Percentiles rank a stretch among this genome's conserved stretches.
phyloP scores from a whole-genome alignment of 441 rosid genomes.

The Mallotus japonicus region DNA sequence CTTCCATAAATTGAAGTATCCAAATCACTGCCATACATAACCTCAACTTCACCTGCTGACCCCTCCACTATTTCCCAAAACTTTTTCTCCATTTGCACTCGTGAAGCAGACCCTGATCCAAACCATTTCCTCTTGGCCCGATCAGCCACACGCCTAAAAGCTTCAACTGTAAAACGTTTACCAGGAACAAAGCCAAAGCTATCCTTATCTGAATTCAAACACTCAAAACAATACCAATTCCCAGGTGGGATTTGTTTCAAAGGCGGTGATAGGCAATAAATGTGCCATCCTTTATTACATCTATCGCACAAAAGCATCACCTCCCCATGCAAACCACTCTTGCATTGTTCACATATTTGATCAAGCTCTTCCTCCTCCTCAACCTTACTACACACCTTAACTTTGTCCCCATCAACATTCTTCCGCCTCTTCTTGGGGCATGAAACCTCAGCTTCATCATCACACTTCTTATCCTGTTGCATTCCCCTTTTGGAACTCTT shows the following conservation, averaged over 20 bases:
- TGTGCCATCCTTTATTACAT: constrained; percentile 97
- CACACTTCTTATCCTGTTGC: constrained; percentile 35
- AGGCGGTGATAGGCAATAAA: constrained; percentile 90
- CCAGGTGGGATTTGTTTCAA: constrained; percentile 80
- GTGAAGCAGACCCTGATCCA: constrained; percentile 62
- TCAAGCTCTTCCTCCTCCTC: constrained; percentile 50
- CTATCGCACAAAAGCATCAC: constrained; percentile 98
- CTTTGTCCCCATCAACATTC: constrained; percentile 40
- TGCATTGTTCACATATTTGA: constrained; percentile 87
- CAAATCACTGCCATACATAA: constrained; percentile 94
- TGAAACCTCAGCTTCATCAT: constrained; percentile 31
- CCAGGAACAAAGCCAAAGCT: constrained; percentile 96
- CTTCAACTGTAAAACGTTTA: constrained; percentile 55
- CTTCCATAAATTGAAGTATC: constrained; percentile 90
- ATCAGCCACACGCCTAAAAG: constrained; percentile 87
- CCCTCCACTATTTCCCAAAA: constrained; percentile 99
- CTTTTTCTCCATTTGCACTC: constrained; percentile 78
- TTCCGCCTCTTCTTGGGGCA: constrained; percentile 58
- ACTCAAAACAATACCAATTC: constrained; percentile 96
- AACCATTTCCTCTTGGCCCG: constrained; percentile 91
- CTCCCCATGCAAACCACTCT: constrained; percentile 86
- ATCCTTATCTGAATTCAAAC: constrained; percentile 87
- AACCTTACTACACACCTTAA: constrained; percentile 38
- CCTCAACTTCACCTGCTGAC: constrained; percentile 80
- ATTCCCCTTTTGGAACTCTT: constrained; percentile 57